Conservation (phyloP, 306 rosid genomes). For the Cercis canadensis region DNA sequence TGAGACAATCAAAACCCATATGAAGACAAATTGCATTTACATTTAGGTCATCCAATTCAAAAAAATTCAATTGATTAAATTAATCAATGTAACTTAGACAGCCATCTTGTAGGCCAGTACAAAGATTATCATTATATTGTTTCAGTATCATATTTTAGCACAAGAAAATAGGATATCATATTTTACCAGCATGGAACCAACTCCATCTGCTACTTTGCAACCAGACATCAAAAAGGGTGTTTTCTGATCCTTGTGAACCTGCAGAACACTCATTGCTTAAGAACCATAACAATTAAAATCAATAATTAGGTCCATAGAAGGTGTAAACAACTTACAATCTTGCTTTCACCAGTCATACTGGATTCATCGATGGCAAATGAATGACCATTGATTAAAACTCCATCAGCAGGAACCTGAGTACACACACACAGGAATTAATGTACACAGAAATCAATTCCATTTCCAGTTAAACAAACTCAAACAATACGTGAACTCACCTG, state of each 20-base stretch:
- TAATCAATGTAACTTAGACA: conserved; percentile 11
- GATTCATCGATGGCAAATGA: conserved; percentile 96
- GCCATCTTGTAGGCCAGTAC: neutral
- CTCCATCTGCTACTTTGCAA: conserved; percentile 98
- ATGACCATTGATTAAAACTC: conserved; percentile 80
- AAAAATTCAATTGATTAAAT: conserved; percentile 21
- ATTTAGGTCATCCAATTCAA: conserved; percentile 15
- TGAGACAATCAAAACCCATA: neutral
- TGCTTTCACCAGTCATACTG: conserved; percentile 99
- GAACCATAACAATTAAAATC: conserved; percentile 38
- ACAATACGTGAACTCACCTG: conserved; percentile 63
- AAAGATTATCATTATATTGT: neutral
- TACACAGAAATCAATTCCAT: conserved; percentile 3
- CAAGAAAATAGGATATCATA: conserved; percentile 9
- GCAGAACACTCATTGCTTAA: conserved; percentile 47
- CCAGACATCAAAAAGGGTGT: conserved; percentile 97
- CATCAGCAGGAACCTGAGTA: conserved; percentile 93
- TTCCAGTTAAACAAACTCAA: conserved; percentile 36
- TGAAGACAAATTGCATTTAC: neutral
- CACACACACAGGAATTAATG: conserved; percentile 18
- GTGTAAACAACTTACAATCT: conserved; percentile 67
- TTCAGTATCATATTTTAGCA: neutral
- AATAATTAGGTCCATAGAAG: conserved; percentile 22
- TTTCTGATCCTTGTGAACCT: conserved; percentile 89
- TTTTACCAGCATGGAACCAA: conserved; percentile 93